Conservation (phyloP, 2,329 filamentous ascomycete genomes). For the Simplicillium sp. region DNA sequence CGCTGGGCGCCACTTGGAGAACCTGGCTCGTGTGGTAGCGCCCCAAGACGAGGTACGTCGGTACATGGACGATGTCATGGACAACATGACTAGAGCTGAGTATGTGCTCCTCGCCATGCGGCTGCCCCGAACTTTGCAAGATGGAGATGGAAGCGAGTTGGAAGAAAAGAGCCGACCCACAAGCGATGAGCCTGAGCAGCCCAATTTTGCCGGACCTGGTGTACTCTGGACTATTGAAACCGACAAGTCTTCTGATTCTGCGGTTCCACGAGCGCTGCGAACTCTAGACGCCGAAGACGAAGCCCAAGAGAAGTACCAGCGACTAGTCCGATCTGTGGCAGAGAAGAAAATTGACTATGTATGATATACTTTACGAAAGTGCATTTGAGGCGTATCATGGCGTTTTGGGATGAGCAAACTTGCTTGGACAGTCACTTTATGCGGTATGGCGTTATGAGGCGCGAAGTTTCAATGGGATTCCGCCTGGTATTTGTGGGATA, state of each 20-base stretch:
- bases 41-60: conserved; percentile 52
- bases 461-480: no score
- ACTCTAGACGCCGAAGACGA: conserved; percentile 24
- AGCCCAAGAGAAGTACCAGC: conserved; percentile 23
- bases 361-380: conserved; percentile 4
- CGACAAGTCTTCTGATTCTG: conserved; percentile 1
- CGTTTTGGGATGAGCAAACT: no score
- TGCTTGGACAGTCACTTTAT: no score
- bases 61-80: conserved; percentile 65
- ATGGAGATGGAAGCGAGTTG: conserved; percentile 12
- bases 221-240: conserved; percentile 24
- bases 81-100: conserved; percentile 58
- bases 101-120: conserved; percentile 60
- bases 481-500: no score
- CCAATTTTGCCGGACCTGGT: conserved; percentile 12
- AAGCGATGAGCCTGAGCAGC: conserved; percentile 15
- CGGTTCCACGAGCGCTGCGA: conserved; percentile 13
- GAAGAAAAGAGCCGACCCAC: conserved; percentile 20
- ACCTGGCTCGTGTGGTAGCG: conserved; percentile 51
- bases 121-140: conserved; percentile 35
- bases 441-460: no score
- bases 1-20: conserved; percentile 48
- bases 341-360: conserved; percentile 19
- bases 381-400: no score
- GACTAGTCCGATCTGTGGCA: conserved; percentile 25